Conservation (phyloP, 2,329 filamentous ascomycete species). For the Chaetomiaceae sp. region DNA sequence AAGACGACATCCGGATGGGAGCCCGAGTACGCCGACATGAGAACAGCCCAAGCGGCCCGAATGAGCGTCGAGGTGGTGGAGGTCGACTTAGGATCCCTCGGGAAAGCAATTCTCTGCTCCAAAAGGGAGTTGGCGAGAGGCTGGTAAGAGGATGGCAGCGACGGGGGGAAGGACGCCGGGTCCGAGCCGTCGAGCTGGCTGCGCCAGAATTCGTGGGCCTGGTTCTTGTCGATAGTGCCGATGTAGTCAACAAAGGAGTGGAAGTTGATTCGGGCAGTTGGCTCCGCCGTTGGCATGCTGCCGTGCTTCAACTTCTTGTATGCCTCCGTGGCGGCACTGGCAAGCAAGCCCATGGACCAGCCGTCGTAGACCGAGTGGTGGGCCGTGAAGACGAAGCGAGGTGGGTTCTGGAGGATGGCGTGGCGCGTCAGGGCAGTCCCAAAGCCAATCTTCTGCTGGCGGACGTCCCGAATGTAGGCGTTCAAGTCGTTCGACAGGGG, state of each 20-base stretch:
- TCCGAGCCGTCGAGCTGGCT: constrained; percentile 3
- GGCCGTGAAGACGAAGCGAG: constrained; percentile 13
- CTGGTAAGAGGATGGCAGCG: constrained; percentile 5
- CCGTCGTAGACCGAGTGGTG: constrained; percentile 23
- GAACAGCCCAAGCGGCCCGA: constrained; percentile 17
- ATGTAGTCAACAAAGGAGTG: constrained; percentile 15
- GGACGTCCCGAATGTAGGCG: constrained; percentile 2
- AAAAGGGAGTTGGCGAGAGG: constrained; percentile 6
- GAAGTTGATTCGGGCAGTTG: constrained; percentile 4
- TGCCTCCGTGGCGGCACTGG: constrained; percentile 1
- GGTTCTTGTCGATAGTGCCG: neutral
- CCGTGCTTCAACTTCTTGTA: constrained; percentile 2
- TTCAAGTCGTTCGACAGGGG: neutral
- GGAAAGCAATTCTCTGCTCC: neutral
- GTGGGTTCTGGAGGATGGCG: constrained; percentile 8
- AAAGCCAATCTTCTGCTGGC: constrained; percentile 8
- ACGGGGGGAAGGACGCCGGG: constrained; percentile 10
- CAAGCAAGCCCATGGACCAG: constrained; percentile 14
- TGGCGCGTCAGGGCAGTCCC: constrained; percentile 11
- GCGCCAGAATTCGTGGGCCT: constrained; percentile 12
- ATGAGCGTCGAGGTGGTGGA: constrained; percentile 11
- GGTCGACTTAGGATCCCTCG: neutral
- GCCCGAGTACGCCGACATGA: constrained; percentile 13
- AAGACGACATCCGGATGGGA: constrained; percentile 16
- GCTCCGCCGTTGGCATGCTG: neutral